Conservation (phyloP, 108 stramenopile genomes). For the Conticribra weissflogii region DNA sequence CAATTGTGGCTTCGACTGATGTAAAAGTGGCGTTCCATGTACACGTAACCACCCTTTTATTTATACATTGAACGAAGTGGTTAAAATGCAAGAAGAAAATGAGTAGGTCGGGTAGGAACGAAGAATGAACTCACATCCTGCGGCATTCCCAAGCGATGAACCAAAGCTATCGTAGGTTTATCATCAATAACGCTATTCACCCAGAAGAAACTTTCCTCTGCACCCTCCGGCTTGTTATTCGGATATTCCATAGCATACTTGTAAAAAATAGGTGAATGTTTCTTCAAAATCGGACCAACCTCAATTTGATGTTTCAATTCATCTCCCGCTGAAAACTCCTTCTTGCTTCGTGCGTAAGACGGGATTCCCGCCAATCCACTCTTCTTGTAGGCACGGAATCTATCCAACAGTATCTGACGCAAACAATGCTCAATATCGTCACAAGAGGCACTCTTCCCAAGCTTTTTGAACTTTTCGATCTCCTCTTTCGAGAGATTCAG, state of each 20-base stretch:
- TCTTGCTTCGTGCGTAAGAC: constrained; percentile 50
- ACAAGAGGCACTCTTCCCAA: constrained; percentile 32
- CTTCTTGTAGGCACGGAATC: constrained; percentile 53
- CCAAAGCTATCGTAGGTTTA: constrained; percentile 55
- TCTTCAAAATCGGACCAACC: constrained; percentile 34
- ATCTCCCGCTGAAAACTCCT: constrained; percentile 50
- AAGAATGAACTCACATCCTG: constrained; percentile 26
- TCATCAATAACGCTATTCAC: constrained; percentile 62
- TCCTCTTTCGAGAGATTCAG: constrained; percentile 61
- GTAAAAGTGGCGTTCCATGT: constrained; percentile 64
- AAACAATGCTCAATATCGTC: constrained; percentile 54
- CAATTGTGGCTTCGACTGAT: constrained; percentile 62
- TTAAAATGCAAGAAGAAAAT: too few species aligned
- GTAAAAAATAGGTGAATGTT: constrained; percentile 40
- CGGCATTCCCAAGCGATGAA: constrained; percentile 51
- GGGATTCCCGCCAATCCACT: constrained; percentile 54
- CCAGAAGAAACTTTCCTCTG: constrained; percentile 58
- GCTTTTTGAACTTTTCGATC: constrained; percentile 42
- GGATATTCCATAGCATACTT: constrained; percentile 60
- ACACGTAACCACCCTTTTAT: constrained; percentile 29
- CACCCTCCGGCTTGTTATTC: constrained; percentile 44
- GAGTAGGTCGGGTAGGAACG: too few species aligned
- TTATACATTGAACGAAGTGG: too few species aligned
- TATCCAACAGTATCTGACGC: constrained; percentile 40
- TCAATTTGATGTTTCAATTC: constrained; percentile 52